Conservation (phyloP, 495 filamentous ascomycete species). For the Neohortaea acidophila region DNA sequence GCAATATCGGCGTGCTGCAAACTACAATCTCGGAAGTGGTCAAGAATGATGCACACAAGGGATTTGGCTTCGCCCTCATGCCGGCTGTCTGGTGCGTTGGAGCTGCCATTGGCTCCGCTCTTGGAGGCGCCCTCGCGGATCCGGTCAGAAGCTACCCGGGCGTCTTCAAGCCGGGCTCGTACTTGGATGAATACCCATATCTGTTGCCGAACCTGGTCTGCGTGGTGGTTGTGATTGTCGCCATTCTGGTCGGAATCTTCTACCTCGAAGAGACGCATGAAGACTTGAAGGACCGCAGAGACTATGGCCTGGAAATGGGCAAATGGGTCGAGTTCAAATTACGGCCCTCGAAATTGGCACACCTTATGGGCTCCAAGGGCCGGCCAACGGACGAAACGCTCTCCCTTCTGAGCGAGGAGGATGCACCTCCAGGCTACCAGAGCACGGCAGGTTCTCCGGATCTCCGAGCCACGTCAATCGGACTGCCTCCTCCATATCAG, state of each 20-base stretch:
- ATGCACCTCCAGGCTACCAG: conserved; percentile 47
- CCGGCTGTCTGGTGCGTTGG: conserved; percentile 95
- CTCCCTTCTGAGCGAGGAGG: conserved; percentile 37
- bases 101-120: conserved; percentile 73
- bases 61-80: conserved; percentile 90
- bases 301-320: conserved; percentile 63
- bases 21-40: conserved; percentile 90
- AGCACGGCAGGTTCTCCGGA: conserved; percentile 41
- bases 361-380: conserved; percentile 18
- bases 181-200: conserved; percentile 80
- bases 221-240: conserved; percentile 56
- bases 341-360: neutral
- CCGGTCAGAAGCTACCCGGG: conserved; percentile 70
- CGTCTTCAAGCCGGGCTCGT: conserved; percentile 52
- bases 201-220: conserved; percentile 90
- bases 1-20: conserved; percentile 87
- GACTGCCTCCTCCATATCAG: conserved; percentile 22
- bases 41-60: conserved; percentile 80
- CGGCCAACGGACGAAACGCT: conserved; percentile 28
- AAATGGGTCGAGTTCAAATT: conserved; percentile 47
- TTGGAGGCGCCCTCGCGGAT: conserved; percentile 78
- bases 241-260: conserved; percentile 67
- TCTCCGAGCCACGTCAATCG: conserved; percentile 16
- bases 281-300: conserved; percentile 59
- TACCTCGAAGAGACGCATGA: conserved; percentile 94